Base-by-base conservation (phyloP, 148 eudicot genomes). In the Linanthus parryae region DNA sequence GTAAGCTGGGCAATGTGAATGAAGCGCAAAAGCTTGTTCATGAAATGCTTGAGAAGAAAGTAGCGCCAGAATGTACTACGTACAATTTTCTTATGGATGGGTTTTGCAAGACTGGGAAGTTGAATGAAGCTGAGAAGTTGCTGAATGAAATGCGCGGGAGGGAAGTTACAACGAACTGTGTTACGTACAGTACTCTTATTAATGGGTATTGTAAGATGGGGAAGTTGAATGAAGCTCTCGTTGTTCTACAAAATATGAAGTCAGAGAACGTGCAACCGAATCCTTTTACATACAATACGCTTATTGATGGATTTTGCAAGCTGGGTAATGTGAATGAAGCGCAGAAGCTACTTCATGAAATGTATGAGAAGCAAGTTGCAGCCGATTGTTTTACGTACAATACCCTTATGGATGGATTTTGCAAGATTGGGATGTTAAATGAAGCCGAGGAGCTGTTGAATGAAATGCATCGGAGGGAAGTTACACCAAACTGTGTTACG, bases 11-110 rank as follows among this genome's bases (percentile, higher is more conserved):
- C 25, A 83, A 71, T 47, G 70, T 75, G 67, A 61, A 75, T 58
- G 97, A 90, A 70, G 95, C 88, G 47, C 79, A 85, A 71, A 52
- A 78, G 31, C 21, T 67, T 36, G 74, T 80, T 43, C 48, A 54
- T 30, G 95, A 90, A 65, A 82, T 90, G 97, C 46, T 58, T 18
- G 62, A 35, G 28, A 78, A 83, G 67, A 75, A 76, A 21, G 53
- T 90, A 57, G 10, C 46, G 40, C 91, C 95, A 22, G 80, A 77
- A 67, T 69, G 73, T 2, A 74, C 64, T 27, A 72, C 74, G 43
- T 90, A 80, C 62, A 90, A 90, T 53, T 78, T 82, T 77, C 72
- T 90, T 10, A 82, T 90, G 41, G 76, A 77, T 54, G 83, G 91
- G 52, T 60, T 69, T 29, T 85, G 95, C 61, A 63, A 46, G 16